These are phyloP conservation scores for Cynanchum wilfordii DNA, from an alignment of 257 asterid genomes.

Conservation along the genomic window DNA sequence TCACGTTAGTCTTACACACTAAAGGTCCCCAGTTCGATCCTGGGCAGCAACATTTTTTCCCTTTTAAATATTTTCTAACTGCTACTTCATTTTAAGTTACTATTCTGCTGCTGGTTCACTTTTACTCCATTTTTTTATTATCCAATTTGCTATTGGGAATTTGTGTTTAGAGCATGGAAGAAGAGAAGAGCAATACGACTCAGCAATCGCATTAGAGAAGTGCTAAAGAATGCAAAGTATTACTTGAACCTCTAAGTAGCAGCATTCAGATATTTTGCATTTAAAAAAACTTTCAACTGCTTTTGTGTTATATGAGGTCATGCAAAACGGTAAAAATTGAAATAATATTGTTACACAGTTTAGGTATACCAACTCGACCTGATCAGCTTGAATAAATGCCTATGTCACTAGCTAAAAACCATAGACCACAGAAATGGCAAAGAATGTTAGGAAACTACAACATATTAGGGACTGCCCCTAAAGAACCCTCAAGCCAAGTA, in stretches of 20 bases:
- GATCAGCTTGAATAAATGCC: neutral
- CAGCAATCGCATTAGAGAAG: too few relatives aligned
- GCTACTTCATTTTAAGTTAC: too few relatives aligned
- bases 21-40: conserved; percentile 96
- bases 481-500: conserved; percentile 3
- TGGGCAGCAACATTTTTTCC: conserved; percentile 51
- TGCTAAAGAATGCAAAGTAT: neutral
- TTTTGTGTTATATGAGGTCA: neutral
- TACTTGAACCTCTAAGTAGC: too few relatives aligned
- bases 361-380: neutral
- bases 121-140: too few relatives aligned
- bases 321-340: neutral
- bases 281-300: neutral
- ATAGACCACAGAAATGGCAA: neutral
- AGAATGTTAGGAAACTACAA: neutral
- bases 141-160: too few relatives aligned
- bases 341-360: neutral
- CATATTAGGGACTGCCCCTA: neutral
- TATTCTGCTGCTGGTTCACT: too few relatives aligned
- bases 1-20: conserved; percentile 76
- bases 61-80: too few relatives aligned
- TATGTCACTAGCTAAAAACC: neutral
- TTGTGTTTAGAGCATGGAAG: too few relatives aligned
- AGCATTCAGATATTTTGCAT: neutral
- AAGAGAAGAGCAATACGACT: too few relatives aligned